A percentile compares a stretch with the other conserved stretches of the same genome.
Evolutionary conservation across 192 early-diverging fungal species (phyloP).

Genomic region (Spinellus fusiger): DNA sequence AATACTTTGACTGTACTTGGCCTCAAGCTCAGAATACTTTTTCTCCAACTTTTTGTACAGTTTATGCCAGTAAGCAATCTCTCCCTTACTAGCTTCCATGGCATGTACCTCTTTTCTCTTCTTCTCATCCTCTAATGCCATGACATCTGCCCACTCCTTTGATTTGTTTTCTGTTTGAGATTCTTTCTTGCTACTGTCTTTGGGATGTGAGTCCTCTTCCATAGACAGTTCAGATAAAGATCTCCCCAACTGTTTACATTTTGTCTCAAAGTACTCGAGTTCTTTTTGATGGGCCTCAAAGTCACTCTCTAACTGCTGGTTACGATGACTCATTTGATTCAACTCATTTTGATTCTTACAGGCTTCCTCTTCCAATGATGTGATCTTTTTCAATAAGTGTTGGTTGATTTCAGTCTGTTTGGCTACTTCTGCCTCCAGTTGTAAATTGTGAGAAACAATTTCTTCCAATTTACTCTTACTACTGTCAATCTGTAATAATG

Average conservation of each 20-base stretch:
- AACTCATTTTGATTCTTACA: not conserved
- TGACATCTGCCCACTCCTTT: constrained; percentile 10
- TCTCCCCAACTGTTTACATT: not conserved
- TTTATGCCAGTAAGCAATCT: not conserved
- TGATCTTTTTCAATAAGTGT: not conserved
- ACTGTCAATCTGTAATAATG: not conserved
- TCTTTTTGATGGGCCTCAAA: not conserved
- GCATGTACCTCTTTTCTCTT: not conserved
- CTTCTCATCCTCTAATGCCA: constrained; percentile 6
- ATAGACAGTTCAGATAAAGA: not conserved
- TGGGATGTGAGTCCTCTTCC: not conserved
- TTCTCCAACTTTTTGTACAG: constrained; percentile 1
- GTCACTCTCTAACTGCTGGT: not conserved
- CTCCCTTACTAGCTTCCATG: not conserved
- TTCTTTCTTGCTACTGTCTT: too few species aligned
- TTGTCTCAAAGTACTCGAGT: not conserved
- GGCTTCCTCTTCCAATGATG: not conserved
- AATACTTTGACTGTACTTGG: too few species aligned
- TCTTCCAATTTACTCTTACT: not conserved
- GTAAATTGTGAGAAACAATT: not conserved
- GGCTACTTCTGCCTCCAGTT: not conserved
- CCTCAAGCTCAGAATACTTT: not conserved
- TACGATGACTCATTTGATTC: not conserved
- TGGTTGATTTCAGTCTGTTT: not conserved
- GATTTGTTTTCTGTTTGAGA: constrained; percentile 3